These are phyloP conservation scores for Thyridium curvatum DNA, from an alignment of 2,329 filamentous ascomycete genomes.

Conservation along the genomic window DNA sequence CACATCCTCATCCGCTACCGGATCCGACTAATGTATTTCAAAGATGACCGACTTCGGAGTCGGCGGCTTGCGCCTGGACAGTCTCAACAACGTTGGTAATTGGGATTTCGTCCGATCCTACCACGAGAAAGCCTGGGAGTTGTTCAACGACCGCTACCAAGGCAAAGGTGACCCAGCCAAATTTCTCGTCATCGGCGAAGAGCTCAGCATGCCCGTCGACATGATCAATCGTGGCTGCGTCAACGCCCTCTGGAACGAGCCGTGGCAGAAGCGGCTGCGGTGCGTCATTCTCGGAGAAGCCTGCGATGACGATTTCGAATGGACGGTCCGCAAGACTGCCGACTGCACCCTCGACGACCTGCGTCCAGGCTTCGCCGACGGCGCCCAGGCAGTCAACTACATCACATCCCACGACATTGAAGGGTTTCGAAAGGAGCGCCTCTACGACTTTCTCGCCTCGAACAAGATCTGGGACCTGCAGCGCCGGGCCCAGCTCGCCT, in stretches of 20 bases:
- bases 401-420: constrained; percentile 18
- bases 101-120: constrained; percentile 16
- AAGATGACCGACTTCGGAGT: constrained; percentile 15
- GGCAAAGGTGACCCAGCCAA: constrained; percentile 7
- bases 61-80: constrained; percentile 15
- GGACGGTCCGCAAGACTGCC: constrained; percentile 13
- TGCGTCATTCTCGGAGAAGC: constrained; percentile 11
- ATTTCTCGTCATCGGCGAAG: constrained; percentile 16
- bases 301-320: constrained; percentile 12
- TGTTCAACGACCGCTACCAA: constrained; percentile 7
- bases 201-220: constrained; percentile 14
- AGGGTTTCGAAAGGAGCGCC: constrained; percentile 14
- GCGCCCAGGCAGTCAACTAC: constrained; percentile 17
- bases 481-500: constrained; percentile 12
- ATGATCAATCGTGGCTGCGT: constrained; percentile 11
- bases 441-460: constrained; percentile 13
- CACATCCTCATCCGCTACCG: neutral
- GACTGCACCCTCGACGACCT: constrained; percentile 11
- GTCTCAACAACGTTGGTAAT: constrained; percentile 16
- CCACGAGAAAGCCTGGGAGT: constrained; percentile 13
- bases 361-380: constrained; percentile 9
- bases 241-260: constrained; percentile 17
- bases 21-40: neutral
- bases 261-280: constrained; percentile 12
- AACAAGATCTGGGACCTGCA: constrained; percentile 11